phyloP scores from a whole-genome alignment of 257 asterid genomes.

The Ligustrum vulgare region DNA sequence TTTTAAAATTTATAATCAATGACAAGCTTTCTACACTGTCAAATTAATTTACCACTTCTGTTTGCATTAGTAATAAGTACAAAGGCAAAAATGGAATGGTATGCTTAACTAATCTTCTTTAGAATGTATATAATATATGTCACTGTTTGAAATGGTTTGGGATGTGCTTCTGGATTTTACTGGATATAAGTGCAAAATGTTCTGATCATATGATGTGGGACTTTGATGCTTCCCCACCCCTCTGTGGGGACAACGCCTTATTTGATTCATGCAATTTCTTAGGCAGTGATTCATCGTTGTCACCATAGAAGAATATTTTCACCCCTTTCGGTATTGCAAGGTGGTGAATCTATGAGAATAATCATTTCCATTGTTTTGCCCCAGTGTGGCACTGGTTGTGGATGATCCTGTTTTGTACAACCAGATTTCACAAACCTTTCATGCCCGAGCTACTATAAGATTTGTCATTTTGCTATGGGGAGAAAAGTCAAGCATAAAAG shows the following conservation, averaged over 20 bases:
- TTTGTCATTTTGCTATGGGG: slow-evolving; percentile 84
- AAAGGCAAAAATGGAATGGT: too few relatives aligned
- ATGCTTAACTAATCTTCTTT: too few relatives aligned
- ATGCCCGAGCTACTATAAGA: slow-evolving; percentile 49
- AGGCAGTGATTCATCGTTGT: slow-evolving; percentile 4
- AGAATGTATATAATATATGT: not conserved
- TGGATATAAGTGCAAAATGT: not conserved
- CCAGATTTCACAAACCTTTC: slow-evolving; percentile 48
- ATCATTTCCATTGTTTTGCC: not conserved
- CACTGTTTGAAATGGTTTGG: not conserved
- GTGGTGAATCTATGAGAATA: not conserved
- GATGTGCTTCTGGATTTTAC: not conserved
- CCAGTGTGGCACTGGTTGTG: slow-evolving; percentile 71
- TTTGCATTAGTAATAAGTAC: too few relatives aligned
- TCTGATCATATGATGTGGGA: slow-evolving; percentile 3
- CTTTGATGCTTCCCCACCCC: not conserved
- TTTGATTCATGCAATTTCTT: not conserved
- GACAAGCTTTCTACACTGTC: too few relatives aligned
- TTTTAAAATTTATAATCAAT: too few relatives aligned
- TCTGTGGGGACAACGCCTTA: not conserved
- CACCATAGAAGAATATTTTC: not conserved
- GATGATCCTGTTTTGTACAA: slow-evolving; percentile 72
- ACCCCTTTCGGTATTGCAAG: not conserved
- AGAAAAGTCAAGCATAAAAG: slow-evolving; percentile 57
- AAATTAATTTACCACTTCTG: too few relatives aligned